Conservation (phyloP, 257 asterid species). For the Petrea volubilis region DNA sequence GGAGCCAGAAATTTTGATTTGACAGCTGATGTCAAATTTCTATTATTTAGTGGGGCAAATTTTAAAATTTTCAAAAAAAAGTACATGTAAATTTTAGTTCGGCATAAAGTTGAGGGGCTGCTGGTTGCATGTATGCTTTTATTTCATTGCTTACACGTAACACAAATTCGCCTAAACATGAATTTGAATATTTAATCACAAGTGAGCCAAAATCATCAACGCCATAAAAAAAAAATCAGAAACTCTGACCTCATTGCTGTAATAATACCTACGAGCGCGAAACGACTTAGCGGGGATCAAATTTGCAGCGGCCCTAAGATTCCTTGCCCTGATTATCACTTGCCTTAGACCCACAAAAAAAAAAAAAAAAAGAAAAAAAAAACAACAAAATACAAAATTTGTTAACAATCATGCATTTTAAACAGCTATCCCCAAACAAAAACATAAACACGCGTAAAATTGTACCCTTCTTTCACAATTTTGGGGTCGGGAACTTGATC, state of each 20-base stretch:
- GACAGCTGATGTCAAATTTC: too few relatives aligned
- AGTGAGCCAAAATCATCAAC: background rate
- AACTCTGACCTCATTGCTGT: constrained; percentile 58
- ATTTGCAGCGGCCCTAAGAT: constrained; percentile 71
- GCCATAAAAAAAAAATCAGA: background rate
- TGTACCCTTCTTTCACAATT: constrained; percentile 70
- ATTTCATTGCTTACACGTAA: background rate
- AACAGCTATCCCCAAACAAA: background rate
- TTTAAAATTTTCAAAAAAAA: too few relatives aligned
- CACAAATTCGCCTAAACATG: background rate
- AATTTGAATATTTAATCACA: background rate
- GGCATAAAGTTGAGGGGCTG: too few relatives aligned
- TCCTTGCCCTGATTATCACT: constrained; percentile 70
- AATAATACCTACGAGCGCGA: constrained; percentile 65
- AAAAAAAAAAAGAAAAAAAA: too few relatives aligned
- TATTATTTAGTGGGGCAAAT: too few relatives aligned
- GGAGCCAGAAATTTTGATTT: too few relatives aligned
- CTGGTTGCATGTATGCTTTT: background rate
- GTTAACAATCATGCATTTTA: background rate
- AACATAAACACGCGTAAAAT: background rate
- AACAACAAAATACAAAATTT: background rate
- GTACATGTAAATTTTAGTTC: too few relatives aligned
- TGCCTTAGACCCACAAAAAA: constrained; percentile 59
- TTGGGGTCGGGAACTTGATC: constrained; percentile 60
- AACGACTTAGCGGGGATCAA: constrained; percentile 72